These are phyloP conservation scores for Globisporangium nodosum DNA, from an alignment of 352 stramenopile genomes.

Conservation along the genomic window DNA sequence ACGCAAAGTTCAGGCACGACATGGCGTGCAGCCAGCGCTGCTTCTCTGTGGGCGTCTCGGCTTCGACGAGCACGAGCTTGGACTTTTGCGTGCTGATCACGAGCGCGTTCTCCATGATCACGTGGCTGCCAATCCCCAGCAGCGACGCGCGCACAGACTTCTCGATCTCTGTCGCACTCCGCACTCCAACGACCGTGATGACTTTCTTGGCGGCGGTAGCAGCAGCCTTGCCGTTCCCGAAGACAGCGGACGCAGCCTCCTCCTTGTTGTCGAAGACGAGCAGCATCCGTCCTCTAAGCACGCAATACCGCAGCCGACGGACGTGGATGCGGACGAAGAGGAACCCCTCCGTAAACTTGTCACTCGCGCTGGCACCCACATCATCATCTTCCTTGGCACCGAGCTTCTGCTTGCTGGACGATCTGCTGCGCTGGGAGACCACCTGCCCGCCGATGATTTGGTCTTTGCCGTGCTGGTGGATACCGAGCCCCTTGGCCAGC, in stretches of 20 bases:
- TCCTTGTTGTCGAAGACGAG: conserved; percentile 65
- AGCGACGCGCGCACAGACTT: conserved; percentile 40
- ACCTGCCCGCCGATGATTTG: conserved; percentile 9
- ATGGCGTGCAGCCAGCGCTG: conserved; percentile 72
- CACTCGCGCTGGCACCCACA: background rate
- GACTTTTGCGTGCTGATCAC: conserved; percentile 70
- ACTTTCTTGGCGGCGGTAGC: conserved; percentile 36
- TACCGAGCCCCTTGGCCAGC: conserved; percentile 12
- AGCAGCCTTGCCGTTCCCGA: conserved; percentile 10
- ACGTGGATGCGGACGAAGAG: conserved; percentile 53
- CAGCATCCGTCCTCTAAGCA: conserved; percentile 48
- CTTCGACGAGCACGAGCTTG: conserved; percentile 61
- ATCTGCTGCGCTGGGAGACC: background rate
- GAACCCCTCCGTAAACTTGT: conserved; percentile 49
- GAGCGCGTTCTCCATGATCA: conserved; percentile 45
- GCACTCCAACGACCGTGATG: conserved; percentile 57
- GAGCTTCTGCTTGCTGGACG: background rate
- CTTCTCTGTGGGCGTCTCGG: conserved; percentile 69
- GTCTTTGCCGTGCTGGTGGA: conserved; percentile 9
- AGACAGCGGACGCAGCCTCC: conserved; percentile 5
- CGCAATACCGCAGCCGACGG: conserved; percentile 60
- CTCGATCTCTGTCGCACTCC: conserved; percentile 58
- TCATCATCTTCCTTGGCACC: background rate
- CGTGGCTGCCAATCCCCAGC: conserved; percentile 25
- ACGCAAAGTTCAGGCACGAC: conserved; percentile 56